These are phyloP conservation scores for Vigna reflexopilosa DNA, from an alignment of 306 rosid genomes.

Conservation along the genomic window DNA sequence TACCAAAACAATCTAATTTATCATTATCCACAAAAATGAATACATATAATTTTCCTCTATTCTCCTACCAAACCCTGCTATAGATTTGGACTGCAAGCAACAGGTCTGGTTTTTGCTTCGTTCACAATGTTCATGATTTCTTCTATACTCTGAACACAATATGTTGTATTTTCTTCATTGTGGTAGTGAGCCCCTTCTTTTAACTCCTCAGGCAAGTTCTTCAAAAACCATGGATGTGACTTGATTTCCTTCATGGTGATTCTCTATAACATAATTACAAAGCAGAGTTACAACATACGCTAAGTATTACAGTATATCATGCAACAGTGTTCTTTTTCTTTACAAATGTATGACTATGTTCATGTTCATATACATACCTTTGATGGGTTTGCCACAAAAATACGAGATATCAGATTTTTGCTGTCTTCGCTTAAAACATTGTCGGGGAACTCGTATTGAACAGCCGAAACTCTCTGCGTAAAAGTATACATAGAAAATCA, in stretches of 20 bases:
- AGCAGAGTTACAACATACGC: constrained; percentile 12
- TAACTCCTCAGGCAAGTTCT: constrained; percentile 69
- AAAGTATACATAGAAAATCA: not conserved
- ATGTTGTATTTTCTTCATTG: constrained; percentile 54
- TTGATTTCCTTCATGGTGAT: constrained; percentile 64
- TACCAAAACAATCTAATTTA: not conserved
- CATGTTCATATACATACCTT: constrained; percentile 49
- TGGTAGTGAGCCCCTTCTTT: constrained; percentile 56
- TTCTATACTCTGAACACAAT: constrained; percentile 58
- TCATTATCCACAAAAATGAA: not conserved
- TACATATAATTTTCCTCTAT: not conserved
- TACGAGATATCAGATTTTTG: constrained; percentile 67
- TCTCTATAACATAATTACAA: constrained; percentile 53
- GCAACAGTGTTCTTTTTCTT: not conserved
- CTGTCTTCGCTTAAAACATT: constrained; percentile 66
- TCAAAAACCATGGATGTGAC: constrained; percentile 68
- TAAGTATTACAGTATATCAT: not conserved
- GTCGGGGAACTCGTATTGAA: constrained; percentile 72
- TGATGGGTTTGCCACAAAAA: constrained; percentile 69
- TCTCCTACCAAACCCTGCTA: constrained; percentile 52
- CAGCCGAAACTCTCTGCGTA: constrained; percentile 67
- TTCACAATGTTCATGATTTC: constrained; percentile 66
- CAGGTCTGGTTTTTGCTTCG: constrained; percentile 58
- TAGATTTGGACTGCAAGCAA: constrained; percentile 25
- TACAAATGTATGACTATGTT: not conserved